Base-by-base conservation (phyloP, 306 rosid species). In the Cicer arietinum region DNA sequence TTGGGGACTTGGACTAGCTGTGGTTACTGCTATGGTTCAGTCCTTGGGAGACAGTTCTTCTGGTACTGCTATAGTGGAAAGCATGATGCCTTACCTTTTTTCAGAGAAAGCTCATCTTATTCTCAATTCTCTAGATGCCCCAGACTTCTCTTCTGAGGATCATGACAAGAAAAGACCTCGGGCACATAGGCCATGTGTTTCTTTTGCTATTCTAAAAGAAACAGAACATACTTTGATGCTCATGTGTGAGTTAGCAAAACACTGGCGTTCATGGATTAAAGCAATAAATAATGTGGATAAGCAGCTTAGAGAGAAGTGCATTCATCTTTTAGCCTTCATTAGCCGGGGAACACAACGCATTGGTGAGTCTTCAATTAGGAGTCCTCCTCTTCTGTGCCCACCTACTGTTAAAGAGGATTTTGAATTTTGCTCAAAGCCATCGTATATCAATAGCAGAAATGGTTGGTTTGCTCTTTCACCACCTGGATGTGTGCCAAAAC, bases 381-480 rank as follows among this genome's bases (percentile, higher is more conserved):
- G 25, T 61, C 85, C 94, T 59, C 87, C 91, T 17, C 90, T 90
- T 63, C 45, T 85, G 17, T 94, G 97, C 60, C 90, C 91, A 74
- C 97, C 97, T 64, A 76, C 84, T 69, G 86, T 82, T 72, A 87
- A 90, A 84, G 94, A 91, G 87, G 98, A 94, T 80, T 82, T 90
- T 40, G 95, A 90, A 71, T 54, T 35, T 75, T 86, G 78, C 84
- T 84, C 67, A 78, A 88, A 89, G 79, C 93, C 96, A 63, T 80
- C 98, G 10, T 88, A 59, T 83, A 76, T 94, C 70, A 82, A 71
- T 81, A 86, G 97, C 82, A 89, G 44, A 81, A 84, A 75, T 78
- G 97, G 97, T 74, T 94, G 97, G 98, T 94, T 91, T 84, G 88
- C 93, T 79, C 89, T 94, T 74, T 79, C 96, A 7, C 88, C 95